Evolutionary conservation across 2,329 filamentous ascomycete genomes (phyloP).

Genomic region (Neophaeococcomyces aloes): DNA sequence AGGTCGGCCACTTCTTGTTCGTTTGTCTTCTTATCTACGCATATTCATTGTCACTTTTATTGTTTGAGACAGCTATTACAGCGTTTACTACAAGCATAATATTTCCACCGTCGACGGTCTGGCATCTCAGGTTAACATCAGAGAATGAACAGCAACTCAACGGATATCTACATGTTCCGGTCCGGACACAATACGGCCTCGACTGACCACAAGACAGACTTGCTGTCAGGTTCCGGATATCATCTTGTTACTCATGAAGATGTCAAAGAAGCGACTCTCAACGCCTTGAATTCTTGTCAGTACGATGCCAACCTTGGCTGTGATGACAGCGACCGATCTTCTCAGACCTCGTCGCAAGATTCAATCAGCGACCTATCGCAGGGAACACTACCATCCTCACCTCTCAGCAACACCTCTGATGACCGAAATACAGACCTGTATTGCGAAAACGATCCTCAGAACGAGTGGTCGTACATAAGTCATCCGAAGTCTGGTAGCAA

Average conservation of each 20-base stretch:
- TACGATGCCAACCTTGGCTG: slow-evolving; percentile 2
- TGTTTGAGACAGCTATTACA: not conserved
- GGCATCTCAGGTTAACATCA: no score
- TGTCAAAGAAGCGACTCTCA: not conserved
- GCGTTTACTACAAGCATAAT: no score
- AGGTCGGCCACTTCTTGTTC: slow-evolving; percentile 1
- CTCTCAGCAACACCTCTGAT: not conserved
- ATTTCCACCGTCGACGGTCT: no score
- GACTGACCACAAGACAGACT: not conserved
- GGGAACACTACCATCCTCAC: not conserved
- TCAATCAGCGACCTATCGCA: not conserved
- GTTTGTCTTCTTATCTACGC: not conserved
- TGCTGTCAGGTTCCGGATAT: not conserved
- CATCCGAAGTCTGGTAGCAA: not conserved
- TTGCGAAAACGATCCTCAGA: not conserved
- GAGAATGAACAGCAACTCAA: slow-evolving; percentile 5
- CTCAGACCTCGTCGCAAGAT: slow-evolving; percentile 4
- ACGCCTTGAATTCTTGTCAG: not conserved
- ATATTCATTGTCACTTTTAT: not conserved
- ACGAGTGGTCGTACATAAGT: no score
- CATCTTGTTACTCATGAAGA: not conserved
- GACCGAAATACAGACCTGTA: not conserved
- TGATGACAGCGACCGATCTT: not conserved
- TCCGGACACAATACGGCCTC: not conserved
- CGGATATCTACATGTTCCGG: not conserved